These are phyloP conservation scores for Acrodontium crateriforme DNA, from an alignment of 2,329 filamentous ascomycete species.

Conservation along the genomic window DNA sequence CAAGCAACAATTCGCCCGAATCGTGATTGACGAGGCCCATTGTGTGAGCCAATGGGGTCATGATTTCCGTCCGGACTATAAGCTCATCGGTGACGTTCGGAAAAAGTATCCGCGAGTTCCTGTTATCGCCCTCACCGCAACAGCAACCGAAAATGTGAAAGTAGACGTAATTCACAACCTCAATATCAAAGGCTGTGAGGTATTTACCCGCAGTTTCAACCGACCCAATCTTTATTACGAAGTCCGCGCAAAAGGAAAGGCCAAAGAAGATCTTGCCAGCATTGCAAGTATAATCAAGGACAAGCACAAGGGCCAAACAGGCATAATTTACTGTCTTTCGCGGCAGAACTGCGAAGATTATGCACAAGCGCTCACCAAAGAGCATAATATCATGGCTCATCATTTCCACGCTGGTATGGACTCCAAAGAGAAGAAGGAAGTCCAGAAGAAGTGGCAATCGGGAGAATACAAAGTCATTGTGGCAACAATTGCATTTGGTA, in stretches of 20 bases:
- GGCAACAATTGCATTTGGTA: slow-evolving; percentile 95
- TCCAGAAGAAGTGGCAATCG: slow-evolving; percentile 73
- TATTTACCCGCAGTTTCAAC: slow-evolving; percentile 91
- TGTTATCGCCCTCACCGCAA: slow-evolving; percentile 89
- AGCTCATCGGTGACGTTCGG: slow-evolving; percentile 63
- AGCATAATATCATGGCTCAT: slow-evolving; percentile 54
- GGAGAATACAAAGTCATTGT: slow-evolving; percentile 78
- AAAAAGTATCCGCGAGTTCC: slow-evolving; percentile 63
- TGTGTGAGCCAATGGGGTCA: slow-evolving; percentile 99
- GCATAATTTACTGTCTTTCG: slow-evolving; percentile 89
- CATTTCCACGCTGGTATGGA: slow-evolving; percentile 80
- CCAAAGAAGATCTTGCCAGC: slow-evolving; percentile 36
- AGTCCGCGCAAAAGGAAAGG: slow-evolving; percentile 57
- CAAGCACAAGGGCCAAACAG: slow-evolving; percentile 58
- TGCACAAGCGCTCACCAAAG: slow-evolving; percentile 49
- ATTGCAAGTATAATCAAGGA: slow-evolving; percentile 55
- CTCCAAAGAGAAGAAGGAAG: slow-evolving; percentile 49
- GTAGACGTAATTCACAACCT: slow-evolving; percentile 84
- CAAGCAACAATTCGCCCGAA: slow-evolving; percentile 61
- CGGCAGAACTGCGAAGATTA: slow-evolving; percentile 70
- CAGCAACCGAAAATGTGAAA: slow-evolving; percentile 85
- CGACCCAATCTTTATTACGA: slow-evolving; percentile 89
- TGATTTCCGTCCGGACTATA: slow-evolving; percentile 94
- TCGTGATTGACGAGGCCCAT: slow-evolving; percentile 98
- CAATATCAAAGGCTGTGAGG: slow-evolving; percentile 62